Percentiles rank a stretch among this genome's conserved stretches.
These are phyloP conservation scores for Arthrobotrys pseudoclavata DNA, from an alignment of 2,329 filamentous ascomycete species.

Conservation along the genomic window DNA sequence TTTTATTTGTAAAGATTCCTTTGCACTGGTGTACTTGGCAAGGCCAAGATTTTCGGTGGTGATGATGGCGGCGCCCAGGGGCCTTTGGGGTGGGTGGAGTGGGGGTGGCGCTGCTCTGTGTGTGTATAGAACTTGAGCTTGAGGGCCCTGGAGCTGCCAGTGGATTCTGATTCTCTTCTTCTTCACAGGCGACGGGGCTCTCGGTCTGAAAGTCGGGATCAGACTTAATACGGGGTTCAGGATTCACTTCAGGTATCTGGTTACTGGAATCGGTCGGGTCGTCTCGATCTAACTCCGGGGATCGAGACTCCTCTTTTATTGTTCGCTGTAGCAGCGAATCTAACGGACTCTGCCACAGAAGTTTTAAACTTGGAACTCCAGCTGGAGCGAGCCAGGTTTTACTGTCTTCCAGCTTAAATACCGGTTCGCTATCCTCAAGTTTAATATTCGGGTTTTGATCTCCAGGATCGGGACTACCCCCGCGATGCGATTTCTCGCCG, in stretches of 20 bases:
- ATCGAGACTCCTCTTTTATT: slow-evolving; percentile 1
- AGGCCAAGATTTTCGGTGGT: slow-evolving; percentile 25
- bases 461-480: not conserved
- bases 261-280: not conserved
- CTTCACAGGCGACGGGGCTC: not conserved
- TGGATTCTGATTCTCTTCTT: not conserved
- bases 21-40: slow-evolving; percentile 20
- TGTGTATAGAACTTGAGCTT: not conserved
- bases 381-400: not conserved
- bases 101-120: not conserved
- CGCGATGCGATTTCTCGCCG: not conserved
- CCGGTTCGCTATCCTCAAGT: not conserved
- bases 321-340: not conserved
- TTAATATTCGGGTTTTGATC: slow-evolving; percentile 12
- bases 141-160: not conserved
- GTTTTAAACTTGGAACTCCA: not conserved
- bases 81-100: not conserved
- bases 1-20: slow-evolving; percentile 32
- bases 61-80: not conserved
- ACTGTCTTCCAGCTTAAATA: slow-evolving; percentile 17
- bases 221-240: not conserved
- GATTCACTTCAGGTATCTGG: not conserved
- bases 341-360: not conserved
- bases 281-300: not conserved
- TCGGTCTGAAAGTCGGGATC: not conserved